Percentiles rank a stretch among this genome's conserved stretches.
phyloP scores from a whole-genome alignment of 176 grass and related monocot genomes.

The Avena atlantica region DNA sequence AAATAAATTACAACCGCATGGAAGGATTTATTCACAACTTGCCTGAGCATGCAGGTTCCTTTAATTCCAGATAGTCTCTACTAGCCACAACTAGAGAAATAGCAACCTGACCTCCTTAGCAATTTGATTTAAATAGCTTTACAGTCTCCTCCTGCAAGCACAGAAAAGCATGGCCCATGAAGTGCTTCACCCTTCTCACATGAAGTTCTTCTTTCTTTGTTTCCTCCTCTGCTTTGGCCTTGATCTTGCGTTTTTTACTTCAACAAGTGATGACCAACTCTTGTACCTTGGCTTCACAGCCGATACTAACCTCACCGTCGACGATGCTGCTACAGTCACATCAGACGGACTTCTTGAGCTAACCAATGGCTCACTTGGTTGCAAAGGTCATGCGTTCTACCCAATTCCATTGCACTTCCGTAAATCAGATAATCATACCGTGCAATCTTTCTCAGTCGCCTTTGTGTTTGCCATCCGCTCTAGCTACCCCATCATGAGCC shows the following conservation, averaged over 20 bases:
- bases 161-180: background rate
- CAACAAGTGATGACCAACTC: constrained; percentile 10
- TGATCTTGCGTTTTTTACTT: background rate
- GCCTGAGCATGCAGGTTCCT: no score
- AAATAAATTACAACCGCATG: no score
- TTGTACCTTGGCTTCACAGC: constrained; percentile 27
- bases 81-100: background rate
- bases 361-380: constrained; percentile 6
- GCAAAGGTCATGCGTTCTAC: constrained; percentile 26
- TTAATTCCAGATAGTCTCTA: background rate
- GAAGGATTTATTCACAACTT: no score
- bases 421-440: no score
- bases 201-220: constrained; percentile 17
- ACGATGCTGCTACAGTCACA: constrained; percentile 20
- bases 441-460: constrained; percentile 29
- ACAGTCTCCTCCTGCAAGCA: background rate
- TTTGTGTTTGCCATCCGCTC: constrained; percentile 50
- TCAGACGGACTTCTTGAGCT: constrained; percentile 1
- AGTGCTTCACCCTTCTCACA: background rate
- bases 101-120: background rate
- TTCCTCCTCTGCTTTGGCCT: constrained; percentile 13
- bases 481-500: background rate
- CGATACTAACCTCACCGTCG: constrained; percentile 7
- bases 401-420: constrained; percentile 4
- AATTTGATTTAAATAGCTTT: background rate